Percentiles rank a stretch among this genome's conserved stretches.
Evolutionary conservation across 2,329 filamentous ascomycete genomes (phyloP).

Genomic region (Chaetothyriales sp.): DNA sequence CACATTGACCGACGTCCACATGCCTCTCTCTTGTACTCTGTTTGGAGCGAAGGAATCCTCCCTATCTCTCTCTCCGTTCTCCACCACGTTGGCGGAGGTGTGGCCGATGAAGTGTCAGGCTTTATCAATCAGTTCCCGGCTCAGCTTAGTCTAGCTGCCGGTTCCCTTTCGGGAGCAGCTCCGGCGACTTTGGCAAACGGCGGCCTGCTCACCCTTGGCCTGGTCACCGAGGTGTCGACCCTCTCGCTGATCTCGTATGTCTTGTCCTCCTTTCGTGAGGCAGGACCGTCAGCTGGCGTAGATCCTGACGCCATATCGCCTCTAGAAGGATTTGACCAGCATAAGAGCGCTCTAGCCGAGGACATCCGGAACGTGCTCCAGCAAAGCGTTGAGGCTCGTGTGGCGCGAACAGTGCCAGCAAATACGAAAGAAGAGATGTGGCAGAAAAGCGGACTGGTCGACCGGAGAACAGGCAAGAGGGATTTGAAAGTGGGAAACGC

Average conservation of each 20-base stretch:
- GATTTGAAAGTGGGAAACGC: conserved; percentile 32
- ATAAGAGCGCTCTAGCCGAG: conserved; percentile 55
- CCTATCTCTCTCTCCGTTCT: conserved; percentile 82
- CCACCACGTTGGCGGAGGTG: conserved; percentile 60
- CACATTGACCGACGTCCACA: conserved; percentile 61
- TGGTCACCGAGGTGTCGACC: conserved; percentile 24
- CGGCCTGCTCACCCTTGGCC: conserved; percentile 22
- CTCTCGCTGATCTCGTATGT: conserved; percentile 62
- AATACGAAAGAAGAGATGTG: conserved; percentile 57
- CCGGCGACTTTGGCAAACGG: conserved; percentile 24
- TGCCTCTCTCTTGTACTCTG: conserved; percentile 60
- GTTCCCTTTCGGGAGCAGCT: conserved; percentile 46
- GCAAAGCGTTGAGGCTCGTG: conserved; percentile 17
- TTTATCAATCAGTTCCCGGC: conserved; percentile 82
- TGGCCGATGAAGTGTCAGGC: conserved; percentile 68
- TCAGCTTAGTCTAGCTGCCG: conserved; percentile 57
- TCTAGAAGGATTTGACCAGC: conserved; percentile 44
- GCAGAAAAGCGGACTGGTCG: conserved; percentile 20
- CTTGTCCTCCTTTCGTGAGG: conserved; percentile 47
- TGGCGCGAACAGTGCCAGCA: conserved; percentile 57
- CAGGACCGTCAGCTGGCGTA: conserved; percentile 47
- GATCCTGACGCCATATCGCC: conserved; percentile 49
- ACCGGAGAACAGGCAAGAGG: not conserved
- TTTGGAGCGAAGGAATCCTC: conserved; percentile 79
- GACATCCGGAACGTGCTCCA: conserved; percentile 55